Evolutionary conservation across 768 basidiomycete genomes (phyloP).

Genomic region (Suillus hirtellus): DNA sequence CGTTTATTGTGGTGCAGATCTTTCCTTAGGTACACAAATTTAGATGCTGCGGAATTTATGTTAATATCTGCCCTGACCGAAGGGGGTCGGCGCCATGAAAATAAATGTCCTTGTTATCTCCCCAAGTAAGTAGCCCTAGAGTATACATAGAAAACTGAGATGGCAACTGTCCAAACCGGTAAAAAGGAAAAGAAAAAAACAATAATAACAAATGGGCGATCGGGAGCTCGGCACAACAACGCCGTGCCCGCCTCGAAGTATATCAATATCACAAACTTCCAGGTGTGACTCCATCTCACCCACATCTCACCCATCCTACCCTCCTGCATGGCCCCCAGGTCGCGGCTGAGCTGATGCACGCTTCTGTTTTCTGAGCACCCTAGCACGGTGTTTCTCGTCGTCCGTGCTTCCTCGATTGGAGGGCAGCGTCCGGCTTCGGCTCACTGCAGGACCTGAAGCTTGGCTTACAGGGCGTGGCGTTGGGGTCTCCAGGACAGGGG

Average conservation of each 20-base stretch:
- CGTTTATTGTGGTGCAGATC: neutral
- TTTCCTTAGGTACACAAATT: neutral
- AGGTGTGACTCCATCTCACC: neutral
- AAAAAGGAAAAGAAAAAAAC: neutral
- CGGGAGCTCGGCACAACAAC: neutral
- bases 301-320: neutral
- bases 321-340: slow-evolving; percentile 9
- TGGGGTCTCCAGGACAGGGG: slow-evolving; percentile 50
- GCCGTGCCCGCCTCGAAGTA: slow-evolving; percentile 6
- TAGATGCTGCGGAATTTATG: slow-evolving; percentile 1
- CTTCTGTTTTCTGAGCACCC: slow-evolving; percentile 54
- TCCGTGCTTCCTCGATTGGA: slow-evolving; percentile 26
- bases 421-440: slow-evolving; percentile 69
- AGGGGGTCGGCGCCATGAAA: too few species aligned
- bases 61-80: neutral
- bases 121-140: neutral
- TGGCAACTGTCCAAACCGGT: neutral
- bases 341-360: slow-evolving; percentile 42
- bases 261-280: slow-evolving; percentile 8
- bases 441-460: slow-evolving; percentile 35
- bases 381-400: slow-evolving; percentile 39
- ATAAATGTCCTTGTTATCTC: neutral
- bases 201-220: neutral
- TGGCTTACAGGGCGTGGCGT: slow-evolving; percentile 30
- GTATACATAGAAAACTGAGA: neutral